These are phyloP conservation scores for Colletotrichum orchidophilum DNA, from an alignment of 2,329 filamentous ascomycete genomes.

Conservation along the genomic window DNA sequence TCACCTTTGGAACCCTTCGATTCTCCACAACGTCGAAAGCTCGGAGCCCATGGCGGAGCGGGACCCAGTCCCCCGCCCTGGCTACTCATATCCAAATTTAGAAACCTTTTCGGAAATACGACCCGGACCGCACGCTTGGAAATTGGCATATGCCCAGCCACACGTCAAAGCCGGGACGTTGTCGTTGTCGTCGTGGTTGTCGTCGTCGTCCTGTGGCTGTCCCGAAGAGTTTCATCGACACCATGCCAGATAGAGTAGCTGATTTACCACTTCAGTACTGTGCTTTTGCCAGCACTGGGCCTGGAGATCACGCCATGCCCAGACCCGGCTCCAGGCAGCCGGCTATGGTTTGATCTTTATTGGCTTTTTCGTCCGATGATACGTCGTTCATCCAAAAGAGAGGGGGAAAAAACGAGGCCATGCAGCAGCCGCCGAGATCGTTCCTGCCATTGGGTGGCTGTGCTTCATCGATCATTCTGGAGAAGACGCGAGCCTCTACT, in stretches of 20 bases:
- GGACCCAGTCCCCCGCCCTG: constrained; percentile 3
- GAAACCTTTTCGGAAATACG: constrained; percentile 21
- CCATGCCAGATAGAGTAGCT: too few relatives aligned
- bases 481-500: constrained; percentile 1
- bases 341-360: neutral
- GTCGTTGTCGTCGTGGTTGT: too few relatives aligned
- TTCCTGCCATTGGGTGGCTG: constrained; percentile 11
- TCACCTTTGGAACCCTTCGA: neutral
- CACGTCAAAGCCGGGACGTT: neutral
- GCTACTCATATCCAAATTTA: constrained; percentile 25
- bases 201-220: too few relatives aligned
- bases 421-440: constrained; percentile 14
- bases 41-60: neutral
- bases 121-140: constrained; percentile 20
- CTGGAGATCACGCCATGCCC: constrained; percentile 1
- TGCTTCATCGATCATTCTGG: constrained; percentile 22
- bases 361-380: constrained; percentile 1
- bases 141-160: neutral
- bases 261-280: neutral
- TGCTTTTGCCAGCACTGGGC: too few relatives aligned
- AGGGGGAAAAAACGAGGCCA: neutral
- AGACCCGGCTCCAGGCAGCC: neutral
- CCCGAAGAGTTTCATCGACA: too few relatives aligned
- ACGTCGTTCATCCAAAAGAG: constrained; percentile 14
- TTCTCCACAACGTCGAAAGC: constrained; percentile 21